Evolutionary conservation across 2,329 filamentous ascomycete genomes (phyloP).

Genomic region (Fusarium brevicatenulatum): DNA sequence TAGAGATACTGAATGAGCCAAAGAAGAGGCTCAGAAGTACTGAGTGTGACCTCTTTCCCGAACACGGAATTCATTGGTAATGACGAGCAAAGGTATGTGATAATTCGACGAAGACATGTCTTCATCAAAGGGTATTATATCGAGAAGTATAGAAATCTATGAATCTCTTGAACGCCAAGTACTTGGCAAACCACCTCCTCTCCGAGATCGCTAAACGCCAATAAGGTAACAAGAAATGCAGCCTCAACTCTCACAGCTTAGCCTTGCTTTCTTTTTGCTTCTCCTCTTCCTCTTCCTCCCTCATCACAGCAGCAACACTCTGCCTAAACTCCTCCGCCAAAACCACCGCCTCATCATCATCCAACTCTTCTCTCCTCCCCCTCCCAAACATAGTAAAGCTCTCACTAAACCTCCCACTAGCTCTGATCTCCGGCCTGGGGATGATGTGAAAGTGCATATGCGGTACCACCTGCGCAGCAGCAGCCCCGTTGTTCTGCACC

Average conservation of each 20-base stretch:
- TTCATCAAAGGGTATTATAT: slow-evolving; percentile 23
- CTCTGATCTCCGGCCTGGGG: slow-evolving; percentile 76
- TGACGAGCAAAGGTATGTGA: slow-evolving; percentile 68
- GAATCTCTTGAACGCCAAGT: neutral
- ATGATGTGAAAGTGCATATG: slow-evolving; percentile 97
- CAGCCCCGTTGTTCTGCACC: slow-evolving; percentile 92
- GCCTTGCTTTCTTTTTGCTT: slow-evolving; percentile 40
- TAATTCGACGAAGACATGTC: neutral
- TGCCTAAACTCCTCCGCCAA: slow-evolving; percentile 67
- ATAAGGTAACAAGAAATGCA: slow-evolving; percentile 14
- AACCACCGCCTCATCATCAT: slow-evolving; percentile 75
- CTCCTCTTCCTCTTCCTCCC: slow-evolving; percentile 48
- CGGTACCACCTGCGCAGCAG: slow-evolving; percentile 90
- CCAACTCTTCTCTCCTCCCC: slow-evolving; percentile 76
- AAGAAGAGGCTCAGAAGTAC: neutral
- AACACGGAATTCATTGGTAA: slow-evolving; percentile 86
- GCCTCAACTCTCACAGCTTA: slow-evolving; percentile 50
- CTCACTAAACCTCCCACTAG: slow-evolving; percentile 63
- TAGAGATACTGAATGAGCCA: neutral
- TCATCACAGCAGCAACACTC: slow-evolving; percentile 60
- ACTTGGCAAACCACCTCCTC: neutral
- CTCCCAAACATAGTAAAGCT: slow-evolving; percentile 87
- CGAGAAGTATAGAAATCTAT: slow-evolving; percentile 3
- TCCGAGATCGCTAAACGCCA: neutral
- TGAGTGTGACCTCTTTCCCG: slow-evolving; percentile 71